Evolutionary conservation across 2,329 filamentous ascomycete species (phyloP), one percentile per base, ranked within the genome.

Genomic region (Graphiopsis chlorocephala): DNA sequence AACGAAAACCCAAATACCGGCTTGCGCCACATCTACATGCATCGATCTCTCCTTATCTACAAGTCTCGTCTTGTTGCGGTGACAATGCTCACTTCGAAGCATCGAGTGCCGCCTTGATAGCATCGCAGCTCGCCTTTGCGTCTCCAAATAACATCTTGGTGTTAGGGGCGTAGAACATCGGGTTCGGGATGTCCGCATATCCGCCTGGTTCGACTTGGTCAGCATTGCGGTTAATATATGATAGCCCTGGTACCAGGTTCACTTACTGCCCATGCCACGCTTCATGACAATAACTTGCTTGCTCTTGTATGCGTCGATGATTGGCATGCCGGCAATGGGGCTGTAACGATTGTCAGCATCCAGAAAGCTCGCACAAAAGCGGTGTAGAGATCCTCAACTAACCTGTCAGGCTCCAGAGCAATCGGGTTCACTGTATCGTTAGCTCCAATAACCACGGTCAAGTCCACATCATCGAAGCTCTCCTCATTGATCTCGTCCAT

Each of bases 401-500:
- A 72, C 72, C 72, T 74, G 33, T 91, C 91, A 5, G 90, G 88
- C 75, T 96, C 91, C 68, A 96, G 80, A 0, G 93, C 92, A 71
- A 94, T 94, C 0, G 93, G 93, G 73, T 97, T 96, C 42, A 96
- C 93, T 0, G 93, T 96, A 72, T 97, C 93, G 71, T 97, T 96
- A 10, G 93, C 93, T 3, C 93, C 93, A 72, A 96, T 96, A 0
- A 96, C 92, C 3, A 96, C 85, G 0, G 91, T 93, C 11, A 96
- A 82, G 72, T 96, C 93, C 0, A 93, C 96, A 29, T 95, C 90
- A 7, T 83, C 78, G 76, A 96, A 97, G 72, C 73, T 72, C 64
- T 96, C 92, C 68, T 96, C 92, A 76, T 96, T 97, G 79, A 96
- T 96, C 81, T 97, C 93, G 71, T 96, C 93, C 92, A 96, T 96